phyloP scores from a whole-genome alignment of 2,329 filamentous ascomycete species.

The Exophiala viscosa region DNA sequence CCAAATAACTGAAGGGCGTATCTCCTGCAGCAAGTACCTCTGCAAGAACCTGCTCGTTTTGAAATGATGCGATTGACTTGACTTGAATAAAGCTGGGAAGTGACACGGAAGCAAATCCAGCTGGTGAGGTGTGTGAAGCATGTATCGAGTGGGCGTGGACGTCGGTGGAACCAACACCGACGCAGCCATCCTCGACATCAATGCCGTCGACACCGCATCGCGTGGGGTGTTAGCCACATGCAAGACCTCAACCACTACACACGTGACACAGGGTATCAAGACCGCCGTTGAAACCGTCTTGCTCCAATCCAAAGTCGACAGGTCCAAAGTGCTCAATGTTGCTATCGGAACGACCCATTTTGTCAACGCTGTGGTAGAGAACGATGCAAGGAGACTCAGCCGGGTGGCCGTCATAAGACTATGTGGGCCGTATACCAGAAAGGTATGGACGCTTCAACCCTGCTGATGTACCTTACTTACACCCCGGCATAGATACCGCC shows the following conservation, averaged over 20 bases:
- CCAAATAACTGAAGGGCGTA: no score
- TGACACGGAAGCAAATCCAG: neutral
- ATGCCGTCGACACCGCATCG: constrained; percentile 33
- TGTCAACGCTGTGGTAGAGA: constrained; percentile 49
- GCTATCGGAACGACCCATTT: constrained; percentile 53
- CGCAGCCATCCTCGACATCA: constrained; percentile 45
- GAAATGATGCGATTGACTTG: neutral
- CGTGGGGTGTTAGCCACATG: constrained; percentile 46
- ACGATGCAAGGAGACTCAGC: constrained; percentile 42
- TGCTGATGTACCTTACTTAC: constrained; percentile 6
- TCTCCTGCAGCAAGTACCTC: no score
- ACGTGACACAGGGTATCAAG: constrained; percentile 51
- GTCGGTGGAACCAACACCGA: constrained; percentile 43
- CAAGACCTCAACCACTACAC: constrained; percentile 50
- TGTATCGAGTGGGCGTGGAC: constrained; percentile 45
- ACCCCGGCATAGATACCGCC: constrained; percentile 36
- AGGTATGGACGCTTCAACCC: constrained; percentile 26
- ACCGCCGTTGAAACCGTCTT: constrained; percentile 46
- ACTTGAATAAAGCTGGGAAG: neutral
- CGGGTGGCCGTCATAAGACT: constrained; percentile 48
- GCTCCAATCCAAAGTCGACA: constrained; percentile 36
- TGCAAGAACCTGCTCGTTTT: neutral
- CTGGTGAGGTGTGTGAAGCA: neutral
- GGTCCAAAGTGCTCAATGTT: constrained; percentile 43
- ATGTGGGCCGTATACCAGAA: constrained; percentile 44